Percentiles rank a stretch among this genome's conserved stretches.
These are phyloP conservation scores for Hanseniaspora osmophila DNA, from an alignment of 805 yeast species.

Conservation along the genomic window DNA sequence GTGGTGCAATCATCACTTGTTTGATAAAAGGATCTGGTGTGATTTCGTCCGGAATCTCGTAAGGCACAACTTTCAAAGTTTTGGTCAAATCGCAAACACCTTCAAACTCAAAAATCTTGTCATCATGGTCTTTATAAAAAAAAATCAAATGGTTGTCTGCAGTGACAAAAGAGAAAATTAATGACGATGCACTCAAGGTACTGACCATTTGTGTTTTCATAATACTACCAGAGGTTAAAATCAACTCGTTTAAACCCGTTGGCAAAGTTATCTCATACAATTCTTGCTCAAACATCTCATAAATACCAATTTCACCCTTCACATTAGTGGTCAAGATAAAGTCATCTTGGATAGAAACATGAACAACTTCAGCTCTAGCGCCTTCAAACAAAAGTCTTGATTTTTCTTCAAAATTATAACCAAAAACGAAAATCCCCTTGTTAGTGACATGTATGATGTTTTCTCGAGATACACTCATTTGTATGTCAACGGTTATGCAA, in stretches of 20 bases:
- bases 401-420: constrained; percentile 41
- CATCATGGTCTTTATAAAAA: constrained; percentile 38
- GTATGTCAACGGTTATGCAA: constrained; percentile 52
- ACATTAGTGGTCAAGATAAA: constrained; percentile 48
- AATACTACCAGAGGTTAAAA: constrained; percentile 58
- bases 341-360: constrained; percentile 49
- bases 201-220: constrained; percentile 35
- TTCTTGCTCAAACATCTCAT: constrained; percentile 29
- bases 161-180: constrained; percentile 50
- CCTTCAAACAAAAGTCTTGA: constrained; percentile 39
- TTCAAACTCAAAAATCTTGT: constrained; percentile 25
- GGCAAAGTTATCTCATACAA: constrained; percentile 23
- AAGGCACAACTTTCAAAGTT: constrained; percentile 25
- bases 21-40: constrained; percentile 65
- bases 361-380: constrained; percentile 34
- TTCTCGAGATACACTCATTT: constrained; percentile 39
- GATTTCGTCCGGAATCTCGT: constrained; percentile 22
- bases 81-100: constrained; percentile 26
- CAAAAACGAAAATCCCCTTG: constrained; percentile 46
- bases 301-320: constrained; percentile 56
- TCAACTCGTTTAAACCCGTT: constrained; percentile 27
- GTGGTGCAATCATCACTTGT: constrained; percentile 44
- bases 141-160: constrained; percentile 63
- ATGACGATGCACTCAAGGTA: constrained; percentile 23
- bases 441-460: constrained; percentile 66